Evolutionary conservation across 371 early-diverging fungal species (phyloP).

Genomic region (Mortierella sp.): DNA sequence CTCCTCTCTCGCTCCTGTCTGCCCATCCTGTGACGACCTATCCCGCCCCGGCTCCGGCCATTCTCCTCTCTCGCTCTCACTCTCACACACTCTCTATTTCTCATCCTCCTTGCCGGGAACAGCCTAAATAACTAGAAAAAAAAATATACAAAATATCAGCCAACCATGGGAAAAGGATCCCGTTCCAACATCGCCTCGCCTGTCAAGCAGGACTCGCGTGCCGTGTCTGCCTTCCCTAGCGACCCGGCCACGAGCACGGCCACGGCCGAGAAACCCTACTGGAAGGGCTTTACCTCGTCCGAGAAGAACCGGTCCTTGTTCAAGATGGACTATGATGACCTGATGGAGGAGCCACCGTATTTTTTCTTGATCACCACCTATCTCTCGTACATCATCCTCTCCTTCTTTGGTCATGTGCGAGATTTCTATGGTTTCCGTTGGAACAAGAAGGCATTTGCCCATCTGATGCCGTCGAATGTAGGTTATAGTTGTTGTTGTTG

Average conservation of each 20-base stretch:
- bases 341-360: conserved; percentile 72
- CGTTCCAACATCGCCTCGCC: conserved; percentile 43
- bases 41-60: not conserved
- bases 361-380: conserved; percentile 94
- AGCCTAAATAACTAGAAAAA: not conserved
- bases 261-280: conserved; percentile 50
- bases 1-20: not conserved
- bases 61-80: not conserved
- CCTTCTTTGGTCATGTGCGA: conserved; percentile 92
- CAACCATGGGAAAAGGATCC: conserved; percentile 53
- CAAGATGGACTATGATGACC: conserved; percentile 48
- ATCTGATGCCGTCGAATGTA: conserved; percentile 57
- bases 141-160: not conserved
- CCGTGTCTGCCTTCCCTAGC: conserved; percentile 51
- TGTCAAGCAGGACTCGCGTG: conserved; percentile 49
- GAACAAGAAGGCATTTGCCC: conserved; percentile 53
- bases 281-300: conserved; percentile 52
- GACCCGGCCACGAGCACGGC: conserved; percentile 33
- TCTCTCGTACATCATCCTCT: conserved; percentile 94
- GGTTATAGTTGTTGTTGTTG: conserved; percentile 70
- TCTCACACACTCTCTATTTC: not conserved
- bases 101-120: not conserved
- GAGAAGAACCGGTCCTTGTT: conserved; percentile 49
- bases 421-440: conserved; percentile 81
- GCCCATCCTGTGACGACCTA: not conserved